Base-by-base conservation (phyloP, 768 basidiomycete species). In the Boletus edulis region DNA sequence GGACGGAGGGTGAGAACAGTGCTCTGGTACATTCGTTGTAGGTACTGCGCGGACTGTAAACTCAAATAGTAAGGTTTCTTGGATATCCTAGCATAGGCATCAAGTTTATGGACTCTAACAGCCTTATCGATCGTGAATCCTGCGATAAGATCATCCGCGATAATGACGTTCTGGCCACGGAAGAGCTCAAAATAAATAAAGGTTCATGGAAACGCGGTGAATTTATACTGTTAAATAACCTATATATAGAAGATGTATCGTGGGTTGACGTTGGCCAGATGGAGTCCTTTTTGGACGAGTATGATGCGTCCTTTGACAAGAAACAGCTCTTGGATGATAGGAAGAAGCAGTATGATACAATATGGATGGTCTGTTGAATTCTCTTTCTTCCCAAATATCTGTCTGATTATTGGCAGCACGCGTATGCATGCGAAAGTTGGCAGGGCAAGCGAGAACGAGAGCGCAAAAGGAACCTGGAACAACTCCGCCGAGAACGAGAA, bases 11-110 rank as follows among this genome's bases (percentile, higher is more conserved):
- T 44, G 1, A 40, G 10, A 17, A 31, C 11, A 0, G 15, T 57
- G n/a, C 15, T 54, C 27, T 61, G 61, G 53, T 35, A 24, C 0
- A 29, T 61, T 7, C 59, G 55, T n/a, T 57, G 47, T 34, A 59
- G 57, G 39, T 63, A 55, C 40, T 62, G 62, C n/a, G 40, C 41
- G 4, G 39, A 20, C 15, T 58, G 48, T 20, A 38, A 27, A 46
- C 6, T 29, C 15, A 32, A 20, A 32, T n/a, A n/a, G 55, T 49
- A 49, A 20, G 39, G 1, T 35, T 32, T 22, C 12, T 10, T 8
- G 24, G 29, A 10, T 40, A 14, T 31, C 15, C 7, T 24, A 15
- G 43, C 9, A 20, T 13, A 24, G 2, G 4, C 5, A 4, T 29
- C 12, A 17, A 39, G 13, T 17, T 31, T n/a, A 35, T 14, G 34